Evolutionary conservation across 1,284 basidiomycete genomes (phyloP), one percentile per base, ranked within the genome.

Genomic region (Malassezia japonica): DNA sequence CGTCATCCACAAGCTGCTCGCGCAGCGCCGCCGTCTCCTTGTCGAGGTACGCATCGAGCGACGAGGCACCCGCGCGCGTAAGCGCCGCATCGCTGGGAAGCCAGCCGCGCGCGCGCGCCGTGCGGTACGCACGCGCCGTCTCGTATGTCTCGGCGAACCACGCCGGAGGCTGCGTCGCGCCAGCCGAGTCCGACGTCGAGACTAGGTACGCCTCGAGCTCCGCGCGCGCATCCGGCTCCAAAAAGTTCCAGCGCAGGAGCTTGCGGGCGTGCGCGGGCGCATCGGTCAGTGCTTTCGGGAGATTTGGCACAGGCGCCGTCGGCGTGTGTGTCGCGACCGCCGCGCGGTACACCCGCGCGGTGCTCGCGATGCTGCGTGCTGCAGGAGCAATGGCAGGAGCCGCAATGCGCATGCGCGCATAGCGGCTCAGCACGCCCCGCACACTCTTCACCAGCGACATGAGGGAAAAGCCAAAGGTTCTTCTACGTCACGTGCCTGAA

Each of bases 201-300:
- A 35, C 45, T 6, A 46, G 32, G 36, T 23, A 54, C 37, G 28
- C 15, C 34, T 42, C 23, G 4, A 54, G 46, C 37, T 54, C 51
- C 1, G 9, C 25, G 32, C 51, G 51, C 43, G 41, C 16, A 3
- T 10, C 12, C 4, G 25, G 25, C 25, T 37, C 27, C 20, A 54
- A 40, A 40, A 40, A 54, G 13, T 44, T 39, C 51, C 51, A 54
- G 15, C 51, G 46, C 39, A 54, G 38, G 27, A 54, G n/a, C 28
- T 54, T 39, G 31, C 51, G 51, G 16, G 46, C 51, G 15, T 32
- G 32, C 46, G 45, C 39, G 36, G 24, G 37, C 27, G 40, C 23
- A n/a, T 40, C 24, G 4, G 23, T 8, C 38, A n/a, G n/a, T n/a
- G n/a, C n/a, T n/a, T n/a, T n/a, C n/a, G n/a, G n/a, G n/a, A n/a